Evolutionary conservation across 2,329 filamentous ascomycete genomes (phyloP).

Genomic region (Fusarium duplospermum): DNA sequence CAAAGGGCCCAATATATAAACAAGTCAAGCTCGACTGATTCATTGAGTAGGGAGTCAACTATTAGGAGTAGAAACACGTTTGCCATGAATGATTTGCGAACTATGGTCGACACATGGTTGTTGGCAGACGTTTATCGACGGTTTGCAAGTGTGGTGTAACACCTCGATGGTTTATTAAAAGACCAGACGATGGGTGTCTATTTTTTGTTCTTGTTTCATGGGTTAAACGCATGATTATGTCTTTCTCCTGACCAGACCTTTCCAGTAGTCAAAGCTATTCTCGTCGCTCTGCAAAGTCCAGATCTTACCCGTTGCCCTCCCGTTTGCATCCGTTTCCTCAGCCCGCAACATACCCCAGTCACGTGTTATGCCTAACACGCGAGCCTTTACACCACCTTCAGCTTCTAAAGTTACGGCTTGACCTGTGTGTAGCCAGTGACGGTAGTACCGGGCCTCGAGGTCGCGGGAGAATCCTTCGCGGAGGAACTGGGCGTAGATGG

Average conservation of each 20-base stretch:
- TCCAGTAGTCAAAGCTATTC: slow-evolving; percentile 99
- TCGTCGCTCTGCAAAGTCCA: slow-evolving; percentile 94
- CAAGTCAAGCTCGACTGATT: slow-evolving; percentile 14
- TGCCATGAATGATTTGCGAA: neutral
- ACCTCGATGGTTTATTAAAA: neutral
- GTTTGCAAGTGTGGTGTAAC: neutral
- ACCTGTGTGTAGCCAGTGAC: slow-evolving; percentile 85
- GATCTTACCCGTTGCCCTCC: slow-evolving; percentile 78
- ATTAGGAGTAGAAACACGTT: neutral
- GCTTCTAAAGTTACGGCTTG: slow-evolving; percentile 80
- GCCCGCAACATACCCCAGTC: slow-evolving; percentile 90
- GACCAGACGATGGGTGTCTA: neutral
- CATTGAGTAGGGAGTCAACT: neutral
- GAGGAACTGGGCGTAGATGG: slow-evolving; percentile 80
- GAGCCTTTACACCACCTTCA: slow-evolving; percentile 78
- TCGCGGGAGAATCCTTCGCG: slow-evolving; percentile 77
- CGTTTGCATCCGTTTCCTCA: slow-evolving; percentile 82
- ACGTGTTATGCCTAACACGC: slow-evolving; percentile 87
- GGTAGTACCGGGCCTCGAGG: slow-evolving; percentile 83
- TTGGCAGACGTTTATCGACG: neutral
- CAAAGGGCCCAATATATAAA: slow-evolving; percentile 1
- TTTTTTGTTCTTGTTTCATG: neutral
- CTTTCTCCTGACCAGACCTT: slow-evolving; percentile 86
- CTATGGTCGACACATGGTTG: neutral
- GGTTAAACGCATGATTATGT: slow-evolving; percentile 53